Evolutionary conservation across 208 protist genomes (phyloP), one percentile per base, ranked within the genome.

Genomic region (Trypanosoma platydactyli): DNA sequence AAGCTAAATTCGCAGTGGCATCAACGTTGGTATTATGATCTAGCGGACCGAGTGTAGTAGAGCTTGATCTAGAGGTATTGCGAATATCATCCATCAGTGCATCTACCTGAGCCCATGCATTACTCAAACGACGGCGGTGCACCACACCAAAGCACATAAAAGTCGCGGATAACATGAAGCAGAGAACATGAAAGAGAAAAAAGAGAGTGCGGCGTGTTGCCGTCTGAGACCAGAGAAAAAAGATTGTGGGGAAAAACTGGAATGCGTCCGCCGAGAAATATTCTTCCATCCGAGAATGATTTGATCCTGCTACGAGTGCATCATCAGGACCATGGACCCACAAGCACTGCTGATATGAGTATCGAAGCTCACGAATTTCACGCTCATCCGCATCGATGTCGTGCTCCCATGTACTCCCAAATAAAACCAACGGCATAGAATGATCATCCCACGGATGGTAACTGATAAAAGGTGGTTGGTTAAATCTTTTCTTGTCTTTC

Each of bases 51-150:
- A 59, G 25, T 35, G 56, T 64, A 33, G 38, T 25, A 27, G 57
- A 58, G 13, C 33, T 45, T 9, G 67, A 40, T 27, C 35, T 55
- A 13, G 45, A 60, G 12, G 56, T 46, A 0, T 65, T 45, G 15
- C 67, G 49, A 27, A 72, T 24, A 22, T 64, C 35, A 61, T 65
- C 58, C 50, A 59, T 58, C 30, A 66, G 51, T 24, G 48, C 48
- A 38, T 89, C 83, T 0, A 74, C 69, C 59, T 88, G 79, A 6
- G 73, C 74, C 78, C 81, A 89, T 18, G 87, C 83, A 22, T 73
- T 71, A 44, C 83, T 77, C 63, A 89, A 72, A 35, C 73, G 78
- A 1, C 51, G 66, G 13, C 87, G 77, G 24, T 70, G 77, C 5
- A 70, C 59, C 7, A 85, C 71, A 27, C 81, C 81, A 51, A 85